A percentile compares a stretch with the other conserved stretches of the same genome.
phyloP scores from a whole-genome alignment of 2,329 filamentous ascomycete genomes.

The Hymenoscyphus occultus region DNA sequence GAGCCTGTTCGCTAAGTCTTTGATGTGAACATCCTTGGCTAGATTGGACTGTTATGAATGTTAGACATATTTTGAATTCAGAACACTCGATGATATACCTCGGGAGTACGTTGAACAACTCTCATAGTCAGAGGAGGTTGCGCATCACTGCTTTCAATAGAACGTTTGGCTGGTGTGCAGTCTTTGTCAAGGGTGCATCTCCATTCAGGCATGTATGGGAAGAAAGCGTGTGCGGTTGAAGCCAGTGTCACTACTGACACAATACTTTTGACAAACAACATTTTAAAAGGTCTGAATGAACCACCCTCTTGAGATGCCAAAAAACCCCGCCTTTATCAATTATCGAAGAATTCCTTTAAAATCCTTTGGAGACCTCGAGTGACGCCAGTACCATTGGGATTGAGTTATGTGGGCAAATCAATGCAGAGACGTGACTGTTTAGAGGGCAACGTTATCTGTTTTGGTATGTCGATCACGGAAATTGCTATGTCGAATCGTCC shows the following conservation, averaged over 20 bases:
- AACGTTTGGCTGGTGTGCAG: conserved; percentile 14
- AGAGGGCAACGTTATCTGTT: no score
- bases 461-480: no score
- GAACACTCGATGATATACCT: conserved; percentile 17
- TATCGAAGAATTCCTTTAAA: neutral
- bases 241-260: conserved; percentile 19
- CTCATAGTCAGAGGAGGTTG: conserved; percentile 15
- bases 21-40: conserved; percentile 22
- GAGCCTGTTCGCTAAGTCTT: conserved; percentile 24
- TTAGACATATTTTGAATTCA: neutral
- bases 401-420: no score
- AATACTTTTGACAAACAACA: conserved; percentile 23
- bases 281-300: conserved; percentile 12
- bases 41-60: conserved; percentile 15
- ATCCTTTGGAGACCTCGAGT: neutral
- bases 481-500: no score
- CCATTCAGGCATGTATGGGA: conserved; percentile 28
- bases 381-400: no score
- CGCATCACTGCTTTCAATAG: conserved; percentile 8
- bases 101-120: conserved; percentile 23
- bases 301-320: neutral
- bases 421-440: no score
- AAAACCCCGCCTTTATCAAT: neutral
- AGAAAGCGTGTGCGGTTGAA: conserved; percentile 28
- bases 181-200: conserved; percentile 23